A percentile compares a stretch with the other conserved stretches of the same genome.
phyloP scores from a whole-genome alignment of 345 rosid species.

The Dovyalis caffra region DNA sequence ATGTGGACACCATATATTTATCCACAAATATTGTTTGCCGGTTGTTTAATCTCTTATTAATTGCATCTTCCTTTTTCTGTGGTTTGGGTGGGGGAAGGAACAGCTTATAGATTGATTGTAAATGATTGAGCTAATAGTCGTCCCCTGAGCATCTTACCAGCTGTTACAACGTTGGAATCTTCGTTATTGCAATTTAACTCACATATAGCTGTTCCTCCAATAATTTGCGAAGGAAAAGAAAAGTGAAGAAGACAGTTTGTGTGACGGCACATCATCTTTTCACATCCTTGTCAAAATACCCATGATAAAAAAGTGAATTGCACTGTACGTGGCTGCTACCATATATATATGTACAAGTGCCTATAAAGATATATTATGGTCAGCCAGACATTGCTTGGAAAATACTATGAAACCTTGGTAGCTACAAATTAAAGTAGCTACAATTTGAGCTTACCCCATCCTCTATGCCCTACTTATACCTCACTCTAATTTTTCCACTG shows the following conservation, averaged over 20 bases:
- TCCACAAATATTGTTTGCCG: not conserved
- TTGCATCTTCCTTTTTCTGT: not conserved
- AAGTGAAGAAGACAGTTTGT: not conserved
- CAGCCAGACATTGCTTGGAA: no score
- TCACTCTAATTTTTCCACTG: no score
- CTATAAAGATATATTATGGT: not conserved
- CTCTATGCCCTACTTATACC: no score
- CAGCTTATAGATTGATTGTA: not conserved
- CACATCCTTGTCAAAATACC: not conserved
- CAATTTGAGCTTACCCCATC: not conserved
- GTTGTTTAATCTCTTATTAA: not conserved
- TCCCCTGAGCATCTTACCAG: not conserved
- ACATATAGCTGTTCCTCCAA: not conserved
- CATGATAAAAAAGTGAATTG: not conserved
- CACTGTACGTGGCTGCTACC: not conserved
- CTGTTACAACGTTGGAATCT: not conserved
- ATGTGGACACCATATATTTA: not conserved
- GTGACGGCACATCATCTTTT: conserved; percentile 5
- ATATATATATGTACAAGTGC: not conserved
- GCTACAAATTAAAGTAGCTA: not conserved
- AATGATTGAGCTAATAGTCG: not conserved
- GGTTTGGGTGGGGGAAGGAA: not conserved
- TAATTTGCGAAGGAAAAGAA: not conserved
- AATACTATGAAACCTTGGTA: no score
- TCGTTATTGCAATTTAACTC: not conserved